Base-by-base conservation (phyloP, 306 rosid species). In the Cyclanthera cordifolia region DNA sequence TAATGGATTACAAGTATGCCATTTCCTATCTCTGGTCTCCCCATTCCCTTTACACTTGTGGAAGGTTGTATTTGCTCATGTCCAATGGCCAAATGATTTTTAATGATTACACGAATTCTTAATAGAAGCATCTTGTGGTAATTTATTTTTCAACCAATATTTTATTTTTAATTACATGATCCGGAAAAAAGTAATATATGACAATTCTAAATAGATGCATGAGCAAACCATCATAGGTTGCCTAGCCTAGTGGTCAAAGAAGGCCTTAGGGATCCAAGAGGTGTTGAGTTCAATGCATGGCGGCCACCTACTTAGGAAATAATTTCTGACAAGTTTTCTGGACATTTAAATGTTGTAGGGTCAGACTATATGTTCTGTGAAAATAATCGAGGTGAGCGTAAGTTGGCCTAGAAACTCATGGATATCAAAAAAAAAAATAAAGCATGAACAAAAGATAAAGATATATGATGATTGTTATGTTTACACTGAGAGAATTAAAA, bases 1-100 rank as follows among this genome's bases (percentile, higher is more conserved):
- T 93, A 76, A 93, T 93, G 87, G 84, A 93, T 90, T 93, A 82
- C 90, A 85, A 81, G 99, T 88, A 85, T 45, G 85, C 55, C 21
- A 13, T 67, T 5, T 53, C 60, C 51, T 28, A 3, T 43, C 50
- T 68, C 27, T n/a, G 37, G 46, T 37, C 50, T 41, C 32, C 37
- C 61, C 6, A 19, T 32, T 21, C 48, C 5, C 5, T 30, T 30
- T 51, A 8, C 52, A 49, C 59, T 69, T 11, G 23, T 32, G 59
- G 72, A 69, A 32, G 60, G 48, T 53, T 16, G 39, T 30, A 69
- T 69, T 13, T 69, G 53, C 70, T 65, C 12, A 1, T 23, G 17
- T 45, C 21, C 53, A 23, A 23, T 20, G 39, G 21, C 70, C 45
- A 21, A 23, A 20, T 45, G 37, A 23, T 23, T 14, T 66, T 46